Evolutionary conservation across 2,329 filamentous ascomycete genomes (phyloP).

Genomic region (Samsoniella hepiali): DNA sequence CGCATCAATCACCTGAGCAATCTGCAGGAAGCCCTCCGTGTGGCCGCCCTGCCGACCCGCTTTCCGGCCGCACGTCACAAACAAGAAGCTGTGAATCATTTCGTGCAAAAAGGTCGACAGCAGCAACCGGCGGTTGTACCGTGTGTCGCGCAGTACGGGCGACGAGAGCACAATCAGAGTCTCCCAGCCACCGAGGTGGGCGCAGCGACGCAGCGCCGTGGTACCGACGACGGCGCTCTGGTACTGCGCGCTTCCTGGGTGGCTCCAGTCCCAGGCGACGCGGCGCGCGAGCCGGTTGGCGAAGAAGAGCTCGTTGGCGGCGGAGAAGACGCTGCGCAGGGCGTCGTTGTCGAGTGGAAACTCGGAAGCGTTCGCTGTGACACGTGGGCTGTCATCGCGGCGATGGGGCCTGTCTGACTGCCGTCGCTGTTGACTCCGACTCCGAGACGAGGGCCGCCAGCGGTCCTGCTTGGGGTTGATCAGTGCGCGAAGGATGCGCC

Average conservation of each 20-base stretch:
- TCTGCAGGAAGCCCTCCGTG: constrained; percentile 56
- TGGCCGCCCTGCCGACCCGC: constrained; percentile 56
- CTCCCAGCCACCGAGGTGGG: constrained; percentile 51
- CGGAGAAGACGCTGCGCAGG: constrained; percentile 56
- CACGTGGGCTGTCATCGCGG: background rate
- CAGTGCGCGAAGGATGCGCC: constrained; percentile 55
- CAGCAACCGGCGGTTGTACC: constrained; percentile 58
- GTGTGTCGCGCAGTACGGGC: constrained; percentile 53
- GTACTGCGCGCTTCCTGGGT: constrained; percentile 47
- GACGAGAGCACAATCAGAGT: constrained; percentile 60
- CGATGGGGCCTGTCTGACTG: background rate
- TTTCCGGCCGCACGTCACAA: constrained; percentile 58
- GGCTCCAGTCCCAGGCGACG: constrained; percentile 61
- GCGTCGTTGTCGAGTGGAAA: constrained; percentile 56
- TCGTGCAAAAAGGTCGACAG: constrained; percentile 66
- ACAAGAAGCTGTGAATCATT: constrained; percentile 64
- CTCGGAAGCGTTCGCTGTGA: constrained; percentile 35
- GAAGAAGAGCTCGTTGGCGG: constrained; percentile 63
- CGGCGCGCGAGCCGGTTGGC: constrained; percentile 52
- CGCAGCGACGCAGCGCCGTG: constrained; percentile 56
- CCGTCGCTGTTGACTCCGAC: background rate
- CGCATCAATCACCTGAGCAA: constrained; percentile 57
- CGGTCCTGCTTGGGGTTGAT: constrained; percentile 41
- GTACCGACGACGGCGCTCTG: constrained; percentile 58
- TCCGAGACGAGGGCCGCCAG: background rate